Percentiles rank a stretch among this genome's conserved stretches.
These are phyloP conservation scores for Akanthomyces muscarius DNA, from an alignment of 2,329 filamentous ascomycete genomes.

Conservation along the genomic window DNA sequence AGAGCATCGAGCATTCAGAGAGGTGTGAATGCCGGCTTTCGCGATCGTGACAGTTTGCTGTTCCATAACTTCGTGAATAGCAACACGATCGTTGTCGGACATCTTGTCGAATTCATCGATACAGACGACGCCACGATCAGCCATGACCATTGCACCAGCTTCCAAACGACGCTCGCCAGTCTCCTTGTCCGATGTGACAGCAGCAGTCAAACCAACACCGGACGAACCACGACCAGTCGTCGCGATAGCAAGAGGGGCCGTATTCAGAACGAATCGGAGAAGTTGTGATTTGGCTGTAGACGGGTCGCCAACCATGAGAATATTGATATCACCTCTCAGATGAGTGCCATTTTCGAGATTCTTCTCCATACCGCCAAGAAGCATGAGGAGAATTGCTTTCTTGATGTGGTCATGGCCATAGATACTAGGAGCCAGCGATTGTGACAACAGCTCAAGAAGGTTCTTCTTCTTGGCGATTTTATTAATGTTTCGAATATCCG, in stretches of 20 bases:
- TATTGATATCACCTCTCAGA: conserved; percentile 97
- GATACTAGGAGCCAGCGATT: conserved; percentile 93
- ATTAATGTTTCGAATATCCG: conserved; percentile 97
- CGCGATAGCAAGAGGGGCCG: conserved; percentile 90
- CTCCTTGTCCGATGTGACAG: conserved; percentile 94
- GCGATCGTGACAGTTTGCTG: conserved; percentile 99
- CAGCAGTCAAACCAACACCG: conserved; percentile 93
- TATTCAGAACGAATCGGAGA: conserved; percentile 93
- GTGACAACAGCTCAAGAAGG: conserved; percentile 86
- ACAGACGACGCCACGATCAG: conserved; percentile 93
- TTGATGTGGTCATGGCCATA: conserved; percentile 98
- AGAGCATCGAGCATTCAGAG: conserved; percentile 91
- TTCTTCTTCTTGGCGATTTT: conserved; percentile 93
- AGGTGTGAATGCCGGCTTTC: conserved; percentile 97
- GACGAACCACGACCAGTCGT: conserved; percentile 96
- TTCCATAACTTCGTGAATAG: conserved; percentile 99
- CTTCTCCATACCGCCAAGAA: conserved; percentile 95
- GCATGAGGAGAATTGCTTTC: conserved; percentile 92
- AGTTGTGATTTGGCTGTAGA: conserved; percentile 99
- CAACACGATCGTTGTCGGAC: conserved; percentile 96
- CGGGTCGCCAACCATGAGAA: conserved; percentile 97
- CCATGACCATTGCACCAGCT: conserved; percentile 98
- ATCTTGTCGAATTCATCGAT: conserved; percentile 99
- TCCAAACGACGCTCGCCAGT: conserved; percentile 92
- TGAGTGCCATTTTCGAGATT: conserved; percentile 98